Conservation (phyloP, 2,329 filamentous ascomycete species). For the Pezicula carpinea region DNA sequence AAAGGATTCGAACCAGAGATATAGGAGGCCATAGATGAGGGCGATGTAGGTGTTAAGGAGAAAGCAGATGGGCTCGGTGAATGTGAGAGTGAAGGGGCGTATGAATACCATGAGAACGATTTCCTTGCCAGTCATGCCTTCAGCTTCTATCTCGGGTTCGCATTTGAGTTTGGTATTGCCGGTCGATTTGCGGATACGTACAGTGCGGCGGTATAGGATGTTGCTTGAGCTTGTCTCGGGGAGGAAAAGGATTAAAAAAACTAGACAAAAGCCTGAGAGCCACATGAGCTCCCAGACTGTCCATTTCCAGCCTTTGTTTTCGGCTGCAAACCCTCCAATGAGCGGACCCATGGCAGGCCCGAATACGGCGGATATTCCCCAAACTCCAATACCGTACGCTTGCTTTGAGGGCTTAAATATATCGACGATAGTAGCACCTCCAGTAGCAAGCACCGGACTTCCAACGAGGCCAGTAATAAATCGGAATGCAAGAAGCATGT, state of each 20-base stretch:
- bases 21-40: conserved; percentile 58
- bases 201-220: conserved; percentile 37
- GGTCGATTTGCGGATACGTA: conserved; percentile 39
- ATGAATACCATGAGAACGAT: conserved; percentile 50
- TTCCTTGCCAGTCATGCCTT: conserved; percentile 38
- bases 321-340: conserved; percentile 53
- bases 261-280: conserved; percentile 49
- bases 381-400: conserved; percentile 53
- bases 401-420: conserved; percentile 49
- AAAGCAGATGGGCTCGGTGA: conserved; percentile 57
- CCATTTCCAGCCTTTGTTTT: conserved; percentile 56
- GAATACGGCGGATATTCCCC: conserved; percentile 42
- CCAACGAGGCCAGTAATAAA: conserved; percentile 58
- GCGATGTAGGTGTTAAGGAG: conserved; percentile 58
- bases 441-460: conserved; percentile 57
- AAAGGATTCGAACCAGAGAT: conserved; percentile 61
- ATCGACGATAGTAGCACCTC: conserved; percentile 43
- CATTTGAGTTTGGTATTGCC: conserved; percentile 47
- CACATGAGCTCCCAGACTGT: conserved; percentile 51
- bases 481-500: conserved; percentile 46
- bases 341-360: conserved; percentile 56
- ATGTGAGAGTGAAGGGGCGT: conserved; percentile 52
- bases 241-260: conserved; percentile 53
- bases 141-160: conserved; percentile 55
- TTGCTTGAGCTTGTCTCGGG: conserved; percentile 55